Evolutionary conservation across 169 alveolate genomes (phyloP).

Genomic region (Plasmodium adleri): DNA sequence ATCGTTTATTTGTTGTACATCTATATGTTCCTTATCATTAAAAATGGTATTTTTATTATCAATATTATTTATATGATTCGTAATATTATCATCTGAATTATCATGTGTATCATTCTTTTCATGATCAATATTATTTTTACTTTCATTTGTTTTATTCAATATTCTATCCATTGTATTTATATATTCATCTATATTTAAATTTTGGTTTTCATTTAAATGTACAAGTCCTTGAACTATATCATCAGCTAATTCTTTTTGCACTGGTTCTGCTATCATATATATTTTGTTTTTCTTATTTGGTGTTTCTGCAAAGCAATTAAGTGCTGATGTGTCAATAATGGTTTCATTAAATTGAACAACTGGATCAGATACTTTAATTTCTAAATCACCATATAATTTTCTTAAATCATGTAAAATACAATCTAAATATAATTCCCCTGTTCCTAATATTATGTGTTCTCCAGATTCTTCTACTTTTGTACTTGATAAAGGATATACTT

Average conservation of each 20-base stretch:
- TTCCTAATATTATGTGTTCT: slow-evolving; percentile 97
- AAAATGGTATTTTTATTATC: slow-evolving; percentile 84
- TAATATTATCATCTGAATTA: not conserved
- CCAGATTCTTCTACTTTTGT: slow-evolving; percentile 99
- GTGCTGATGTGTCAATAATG: slow-evolving; percentile 96
- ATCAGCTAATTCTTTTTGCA: slow-evolving; percentile 93
- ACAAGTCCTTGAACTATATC: slow-evolving; percentile 92
- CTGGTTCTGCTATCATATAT: slow-evolving; percentile 96
- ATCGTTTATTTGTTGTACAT: slow-evolving; percentile 80
- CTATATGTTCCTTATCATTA: slow-evolving; percentile 87
- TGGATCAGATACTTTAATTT: slow-evolving; percentile 97
- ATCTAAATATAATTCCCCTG: slow-evolving; percentile 99
- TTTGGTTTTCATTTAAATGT: slow-evolving; percentile 31
- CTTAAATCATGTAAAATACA: slow-evolving; percentile 98
- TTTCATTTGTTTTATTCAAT: not conserved
- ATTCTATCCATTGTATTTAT: slow-evolving; percentile 26
- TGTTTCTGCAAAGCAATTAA: slow-evolving; percentile 96
- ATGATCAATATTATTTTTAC: not conserved
- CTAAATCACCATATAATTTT: slow-evolving; percentile 97
- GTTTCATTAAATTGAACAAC: slow-evolving; percentile 97
- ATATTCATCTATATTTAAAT: slow-evolving; percentile 37
- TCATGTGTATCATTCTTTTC: not conserved
- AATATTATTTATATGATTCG: slow-evolving; percentile 80
- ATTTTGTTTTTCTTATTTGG: slow-evolving; percentile 95
- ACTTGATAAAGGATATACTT: slow-evolving; percentile 94